phyloP scores from a whole-genome alignment of 306 rosid genomes.

The Adenanthera pavonina region DNA sequence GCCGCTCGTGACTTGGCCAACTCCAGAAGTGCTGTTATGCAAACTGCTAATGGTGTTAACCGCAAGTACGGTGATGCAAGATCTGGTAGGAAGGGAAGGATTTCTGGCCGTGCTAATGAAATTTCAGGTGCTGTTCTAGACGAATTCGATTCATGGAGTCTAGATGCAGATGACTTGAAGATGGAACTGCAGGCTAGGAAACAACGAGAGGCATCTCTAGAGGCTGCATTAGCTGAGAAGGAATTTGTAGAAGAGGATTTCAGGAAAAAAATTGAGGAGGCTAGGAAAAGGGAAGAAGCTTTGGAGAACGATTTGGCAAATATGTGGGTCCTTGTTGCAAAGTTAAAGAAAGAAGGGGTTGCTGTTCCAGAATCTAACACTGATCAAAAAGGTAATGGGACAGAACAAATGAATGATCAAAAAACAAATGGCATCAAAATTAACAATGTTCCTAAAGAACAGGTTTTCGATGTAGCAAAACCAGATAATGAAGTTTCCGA shows the following conservation, averaged over 20 bases:
- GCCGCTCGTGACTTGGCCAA: conserved; percentile 75
- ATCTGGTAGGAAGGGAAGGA: conserved; percentile 85
- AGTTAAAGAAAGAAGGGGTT: conserved; percentile 90
- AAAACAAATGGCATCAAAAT: conserved; percentile 50
- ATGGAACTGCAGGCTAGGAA: conserved; percentile 94
- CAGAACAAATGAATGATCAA: conserved; percentile 46
- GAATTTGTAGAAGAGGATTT: conserved; percentile 81
- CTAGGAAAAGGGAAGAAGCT: conserved; percentile 93
- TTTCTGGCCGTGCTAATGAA: conserved; percentile 69
- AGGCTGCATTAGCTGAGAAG: conserved; percentile 92
- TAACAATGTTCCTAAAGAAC: conserved; percentile 50
- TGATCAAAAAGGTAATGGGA: conserved; percentile 60
- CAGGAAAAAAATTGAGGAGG: conserved; percentile 83
- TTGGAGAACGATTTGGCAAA: conserved; percentile 97
- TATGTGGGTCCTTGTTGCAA: conserved; percentile 99
- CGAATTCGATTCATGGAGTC: conserved; percentile 85
- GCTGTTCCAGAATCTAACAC: conserved; percentile 61
- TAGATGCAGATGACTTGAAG: conserved; percentile 77
- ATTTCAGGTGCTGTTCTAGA: conserved; percentile 57
- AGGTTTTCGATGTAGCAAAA: conserved; percentile 55
- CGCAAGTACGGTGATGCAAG: conserved; percentile 76
- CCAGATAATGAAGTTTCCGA: conserved; percentile 59
- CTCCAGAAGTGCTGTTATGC: conserved; percentile 57
- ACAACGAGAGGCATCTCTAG: conserved; percentile 93
- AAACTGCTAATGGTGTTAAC: conserved; percentile 63